These are phyloP conservation scores for Dothideomycetes sp. DNA, from an alignment of 2,329 filamentous ascomycete genomes.

Conservation along the genomic window DNA sequence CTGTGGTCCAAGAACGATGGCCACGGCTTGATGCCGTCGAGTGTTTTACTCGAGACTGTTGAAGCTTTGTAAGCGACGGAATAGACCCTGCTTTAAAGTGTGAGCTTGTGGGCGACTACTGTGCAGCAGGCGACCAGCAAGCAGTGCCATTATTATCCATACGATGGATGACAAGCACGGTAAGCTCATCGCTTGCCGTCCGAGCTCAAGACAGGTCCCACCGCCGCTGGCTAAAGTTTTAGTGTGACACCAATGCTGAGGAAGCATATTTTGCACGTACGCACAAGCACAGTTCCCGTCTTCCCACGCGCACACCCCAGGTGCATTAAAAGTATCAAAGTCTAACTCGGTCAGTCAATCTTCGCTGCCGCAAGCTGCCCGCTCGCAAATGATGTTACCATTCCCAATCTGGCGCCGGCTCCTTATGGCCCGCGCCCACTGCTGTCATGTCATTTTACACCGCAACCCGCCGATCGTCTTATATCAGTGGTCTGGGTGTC, in stretches of 20 bases:
- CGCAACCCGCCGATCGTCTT: conserved; percentile 15
- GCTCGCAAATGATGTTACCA: conserved; percentile 10
- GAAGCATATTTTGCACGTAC: conserved; percentile 11
- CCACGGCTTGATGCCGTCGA: too few species aligned
- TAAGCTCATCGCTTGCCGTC: background rate
- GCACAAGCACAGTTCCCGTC: conserved; percentile 12
- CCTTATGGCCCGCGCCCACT: conserved; percentile 10
- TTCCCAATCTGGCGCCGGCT: conserved; percentile 10
- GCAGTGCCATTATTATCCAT: too few species aligned
- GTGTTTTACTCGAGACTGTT: too few species aligned
- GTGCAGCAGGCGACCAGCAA: too few species aligned
- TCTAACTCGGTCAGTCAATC: conserved; percentile 11
- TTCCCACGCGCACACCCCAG: conserved; percentile 6
- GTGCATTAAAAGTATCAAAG: conserved; percentile 12
- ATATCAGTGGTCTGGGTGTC: conserved; percentile 14
- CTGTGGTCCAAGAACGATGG: too few species aligned
- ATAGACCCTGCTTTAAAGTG: too few species aligned
- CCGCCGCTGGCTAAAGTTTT: conserved; percentile 5
- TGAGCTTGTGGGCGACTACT: too few species aligned
- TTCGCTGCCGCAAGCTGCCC: conserved; percentile 10
- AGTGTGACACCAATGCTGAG: conserved; percentile 13
- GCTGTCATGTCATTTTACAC: conserved; percentile 16
- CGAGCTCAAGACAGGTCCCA: conserved; percentile 10
- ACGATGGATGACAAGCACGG: too few species aligned
- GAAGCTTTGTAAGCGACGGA: conserved; percentile 10